Conservation (phyloP, 1,284 basidiomycete genomes). For the Rhizoctonia solani region DNA sequence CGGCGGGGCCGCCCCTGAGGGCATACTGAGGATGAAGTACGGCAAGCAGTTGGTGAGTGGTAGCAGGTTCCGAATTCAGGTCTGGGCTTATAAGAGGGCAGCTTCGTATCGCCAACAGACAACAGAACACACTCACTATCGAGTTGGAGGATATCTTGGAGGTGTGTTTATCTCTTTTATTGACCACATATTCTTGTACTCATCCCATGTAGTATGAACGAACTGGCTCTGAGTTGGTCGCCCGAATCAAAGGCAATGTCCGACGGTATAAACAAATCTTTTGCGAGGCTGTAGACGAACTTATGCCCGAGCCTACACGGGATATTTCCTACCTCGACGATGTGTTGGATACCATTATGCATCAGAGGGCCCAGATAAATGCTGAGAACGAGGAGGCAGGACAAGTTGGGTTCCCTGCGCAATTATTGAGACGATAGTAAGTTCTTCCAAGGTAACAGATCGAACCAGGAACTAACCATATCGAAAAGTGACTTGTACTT, state of each 20-base stretch:
- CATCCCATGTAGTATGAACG: constrained; percentile 60
- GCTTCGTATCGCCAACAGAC: constrained; percentile 92
- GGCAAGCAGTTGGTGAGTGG: constrained; percentile 83
- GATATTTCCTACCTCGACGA: constrained; percentile 89
- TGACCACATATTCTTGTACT: constrained; percentile 19
- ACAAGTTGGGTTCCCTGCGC: constrained; percentile 78
- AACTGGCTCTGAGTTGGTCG: constrained; percentile 66
- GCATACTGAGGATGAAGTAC: constrained; percentile 71
- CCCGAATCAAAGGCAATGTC: constrained; percentile 81
- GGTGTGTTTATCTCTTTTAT: constrained; percentile 49
- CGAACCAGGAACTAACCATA: not conserved
- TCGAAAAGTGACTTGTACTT: constrained; percentile 86
- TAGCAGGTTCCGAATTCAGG: constrained; percentile 1
- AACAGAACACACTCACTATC: constrained; percentile 81
- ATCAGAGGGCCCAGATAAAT: constrained; percentile 86
- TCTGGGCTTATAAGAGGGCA: constrained; percentile 47
- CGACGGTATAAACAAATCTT: constrained; percentile 91
- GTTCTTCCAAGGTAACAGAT: constrained; percentile 47
- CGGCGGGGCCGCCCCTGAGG: constrained; percentile 48
- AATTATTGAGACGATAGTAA: constrained; percentile 92
- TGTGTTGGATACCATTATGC: constrained; percentile 92
- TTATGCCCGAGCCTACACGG: constrained; percentile 84
- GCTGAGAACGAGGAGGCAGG: constrained; percentile 57
- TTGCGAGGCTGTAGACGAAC: constrained; percentile 85
- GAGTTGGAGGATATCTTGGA: constrained; percentile 80